A percentile compares a stretch with the other conserved stretches of the same genome.
Conservation (phyloP, 2,329 filamentous ascomycete genomes). For the Dryadomyces quercivorus region DNA sequence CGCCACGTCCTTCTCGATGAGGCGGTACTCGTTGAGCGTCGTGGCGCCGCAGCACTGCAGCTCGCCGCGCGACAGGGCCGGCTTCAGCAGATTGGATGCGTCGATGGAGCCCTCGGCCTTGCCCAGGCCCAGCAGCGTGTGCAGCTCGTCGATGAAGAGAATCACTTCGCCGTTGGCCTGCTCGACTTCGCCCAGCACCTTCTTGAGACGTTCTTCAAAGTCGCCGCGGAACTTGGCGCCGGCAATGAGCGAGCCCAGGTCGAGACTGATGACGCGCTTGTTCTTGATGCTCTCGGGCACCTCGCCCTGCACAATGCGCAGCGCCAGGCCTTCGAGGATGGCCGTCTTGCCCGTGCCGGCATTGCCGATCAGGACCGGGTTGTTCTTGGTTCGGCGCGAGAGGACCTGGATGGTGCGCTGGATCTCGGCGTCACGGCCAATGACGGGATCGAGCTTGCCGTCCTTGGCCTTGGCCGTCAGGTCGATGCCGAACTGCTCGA, state of each 20-base stretch:
- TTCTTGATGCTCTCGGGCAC: conserved; percentile 94
- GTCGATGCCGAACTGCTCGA: conserved; percentile 87
- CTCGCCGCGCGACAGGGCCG: conserved; percentile 82
- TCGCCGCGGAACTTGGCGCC: conserved; percentile 93
- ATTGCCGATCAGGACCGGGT: conserved; percentile 84
- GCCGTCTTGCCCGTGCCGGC: conserved; percentile 92
- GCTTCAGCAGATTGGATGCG: conserved; percentile 88
- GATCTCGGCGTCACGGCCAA: conserved; percentile 84
- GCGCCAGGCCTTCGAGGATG: conserved; percentile 78
- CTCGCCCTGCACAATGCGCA: conserved; percentile 82
- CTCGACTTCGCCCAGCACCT: conserved; percentile 81
- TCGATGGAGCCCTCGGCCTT: conserved; percentile 96
- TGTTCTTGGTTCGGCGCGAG: conserved; percentile 88
- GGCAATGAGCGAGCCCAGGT: conserved; percentile 85
- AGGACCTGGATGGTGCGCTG: conserved; percentile 90
- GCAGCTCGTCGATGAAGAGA: conserved; percentile 88
- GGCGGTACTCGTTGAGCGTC: conserved; percentile 80
- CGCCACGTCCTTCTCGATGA: conserved; percentile 93
- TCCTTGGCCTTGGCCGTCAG: conserved; percentile 73
- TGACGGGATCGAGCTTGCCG: conserved; percentile 91
- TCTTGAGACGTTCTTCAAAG: conserved; percentile 88
- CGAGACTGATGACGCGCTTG: conserved; percentile 76
- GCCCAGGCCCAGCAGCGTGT: conserved; percentile 80
- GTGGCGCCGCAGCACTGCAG: conserved; percentile 93
- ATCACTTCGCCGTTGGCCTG: conserved; percentile 83